Base-by-base conservation (phyloP, 2,329 filamentous ascomycete species). In the Colletotrichum lupini region DNA sequence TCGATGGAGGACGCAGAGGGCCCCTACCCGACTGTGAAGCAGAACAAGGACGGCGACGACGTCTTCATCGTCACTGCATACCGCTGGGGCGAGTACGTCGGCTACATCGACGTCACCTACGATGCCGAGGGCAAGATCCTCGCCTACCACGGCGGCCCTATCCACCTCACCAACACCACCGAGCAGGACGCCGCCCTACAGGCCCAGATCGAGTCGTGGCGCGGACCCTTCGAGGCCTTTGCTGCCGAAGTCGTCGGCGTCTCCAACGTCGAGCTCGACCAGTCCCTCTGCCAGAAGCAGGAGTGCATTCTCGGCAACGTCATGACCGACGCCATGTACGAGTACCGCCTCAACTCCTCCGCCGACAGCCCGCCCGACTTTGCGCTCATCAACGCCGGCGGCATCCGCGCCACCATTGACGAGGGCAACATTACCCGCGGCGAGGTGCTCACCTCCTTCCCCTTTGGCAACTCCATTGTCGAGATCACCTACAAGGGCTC, bases 31-130 rank as follows among this genome's bases (percentile, higher is more conserved):
- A 93, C 91, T 16, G 89, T 93, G 63, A 86, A 87, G 65, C 81
- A 87, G 32, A 92, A 93, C 79, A 80, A 85, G 74, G 87, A 90
- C 62, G 91, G 90, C 57, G 88, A 92, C 42, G 91, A 93, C 77
- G 91, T 93, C 62, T 93, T 92, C 78, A 87, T 92, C 77, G 91
- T 93, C 22, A 92, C 90, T 8, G 88, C 91, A 2, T 93, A 91
- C 78, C 87, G 90, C 74, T 93, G 91, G 91, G 91, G 91, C 64
- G 90, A 92, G 81, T 92, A 92, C 68, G 81, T 93, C 2, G 91
- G 91, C 70, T 91, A 91, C 79, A 93, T 93, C 75, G 90, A 92
- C 75, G 86, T 93, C 8, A 90, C 89, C 1, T 93, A 91, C 77
- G 90, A 92, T 76, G 75, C 83, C 4, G 82, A 88, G 1, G 91